Conservation (phyloP, 2,329 filamentous ascomycete species). For the Ophiocordyceps camponoti-leonardi region DNA sequence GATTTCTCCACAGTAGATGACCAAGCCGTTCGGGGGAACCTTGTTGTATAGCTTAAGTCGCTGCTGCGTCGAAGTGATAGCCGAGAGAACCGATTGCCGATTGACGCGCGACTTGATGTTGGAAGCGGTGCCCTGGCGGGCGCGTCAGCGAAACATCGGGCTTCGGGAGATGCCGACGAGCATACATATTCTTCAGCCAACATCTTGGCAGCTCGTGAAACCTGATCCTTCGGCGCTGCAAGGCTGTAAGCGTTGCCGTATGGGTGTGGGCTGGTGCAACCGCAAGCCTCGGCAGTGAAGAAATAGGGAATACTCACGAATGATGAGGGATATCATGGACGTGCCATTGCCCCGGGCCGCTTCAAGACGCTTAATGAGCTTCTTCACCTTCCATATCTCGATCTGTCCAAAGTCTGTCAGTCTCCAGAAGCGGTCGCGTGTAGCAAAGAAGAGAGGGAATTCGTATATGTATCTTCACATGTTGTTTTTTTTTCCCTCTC, state of each 20-base stretch:
- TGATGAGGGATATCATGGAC: conserved; percentile 98
- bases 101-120: conserved; percentile 99
- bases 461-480: conserved; percentile 2
- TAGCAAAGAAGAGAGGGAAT: conserved; percentile 1
- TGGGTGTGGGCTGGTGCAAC: neutral
- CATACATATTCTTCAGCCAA: conserved; percentile 99
- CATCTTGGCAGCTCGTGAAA: conserved; percentile 95
- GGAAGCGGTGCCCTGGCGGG: conserved; percentile 67
- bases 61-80: conserved; percentile 98
- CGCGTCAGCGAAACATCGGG: conserved; percentile 5
- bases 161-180: conserved; percentile 24
- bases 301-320: conserved; percentile 46
- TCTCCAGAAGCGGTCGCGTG: neutral
- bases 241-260: conserved; percentile 1
- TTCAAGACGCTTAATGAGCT: conserved; percentile 97
- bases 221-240: conserved; percentile 88
- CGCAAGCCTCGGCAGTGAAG: neutral
- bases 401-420: conserved; percentile 21
- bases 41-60: conserved; percentile 98
- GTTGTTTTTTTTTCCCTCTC: too few species aligned
- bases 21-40: conserved; percentile 90
- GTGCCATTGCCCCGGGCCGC: conserved; percentile 96
- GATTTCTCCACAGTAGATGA: conserved; percentile 99
- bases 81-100: conserved; percentile 89
- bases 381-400: conserved; percentile 96